Conservation (phyloP, 1,284 basidiomycete species). For the Irpex sp. region DNA sequence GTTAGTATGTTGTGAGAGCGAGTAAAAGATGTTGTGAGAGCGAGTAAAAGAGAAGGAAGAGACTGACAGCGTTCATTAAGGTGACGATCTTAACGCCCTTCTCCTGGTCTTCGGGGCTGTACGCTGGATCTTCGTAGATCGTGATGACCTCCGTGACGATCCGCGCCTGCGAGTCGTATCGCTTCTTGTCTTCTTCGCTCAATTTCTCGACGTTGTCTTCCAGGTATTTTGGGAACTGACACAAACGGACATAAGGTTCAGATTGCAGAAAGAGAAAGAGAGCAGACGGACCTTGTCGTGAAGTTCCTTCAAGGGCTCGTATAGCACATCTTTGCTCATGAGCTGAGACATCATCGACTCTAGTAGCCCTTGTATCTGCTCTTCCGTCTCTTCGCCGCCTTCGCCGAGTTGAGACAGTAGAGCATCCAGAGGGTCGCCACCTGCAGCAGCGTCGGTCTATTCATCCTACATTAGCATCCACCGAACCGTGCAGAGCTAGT, state of each 20-base stretch:
- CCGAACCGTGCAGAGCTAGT: constrained; percentile 8
- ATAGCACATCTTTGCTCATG: constrained; percentile 90
- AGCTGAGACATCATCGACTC: constrained; percentile 92
- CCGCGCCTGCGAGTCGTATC: constrained; percentile 65
- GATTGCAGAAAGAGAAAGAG: neutral
- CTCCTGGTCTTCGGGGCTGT: constrained; percentile 56
- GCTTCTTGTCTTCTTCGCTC: constrained; percentile 55
- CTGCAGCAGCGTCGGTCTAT: constrained; percentile 27
- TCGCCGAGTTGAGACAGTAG: constrained; percentile 43
- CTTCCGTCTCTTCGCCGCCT: constrained; percentile 43
- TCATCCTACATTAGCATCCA: constrained; percentile 16
- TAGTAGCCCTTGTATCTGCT: constrained; percentile 70
- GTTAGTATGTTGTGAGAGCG: no score
- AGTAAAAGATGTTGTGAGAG: no score
- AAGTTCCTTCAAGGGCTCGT: constrained; percentile 90
- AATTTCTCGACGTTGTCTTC: constrained; percentile 43
- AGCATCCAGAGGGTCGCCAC: constrained; percentile 39
- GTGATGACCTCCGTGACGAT: constrained; percentile 67
- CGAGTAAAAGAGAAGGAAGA: no score
- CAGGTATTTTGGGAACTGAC: constrained; percentile 82
- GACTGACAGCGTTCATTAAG: constrained; percentile 74
- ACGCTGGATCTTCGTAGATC: constrained; percentile 67
- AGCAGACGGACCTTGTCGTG: constrained; percentile 61
- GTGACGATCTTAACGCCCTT: constrained; percentile 52
- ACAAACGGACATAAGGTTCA: neutral